Evolutionary conservation across 2,329 filamentous ascomycete species (phyloP), one percentile per base, ranked within the genome.

Genomic region (Juglanconis sp.): DNA sequence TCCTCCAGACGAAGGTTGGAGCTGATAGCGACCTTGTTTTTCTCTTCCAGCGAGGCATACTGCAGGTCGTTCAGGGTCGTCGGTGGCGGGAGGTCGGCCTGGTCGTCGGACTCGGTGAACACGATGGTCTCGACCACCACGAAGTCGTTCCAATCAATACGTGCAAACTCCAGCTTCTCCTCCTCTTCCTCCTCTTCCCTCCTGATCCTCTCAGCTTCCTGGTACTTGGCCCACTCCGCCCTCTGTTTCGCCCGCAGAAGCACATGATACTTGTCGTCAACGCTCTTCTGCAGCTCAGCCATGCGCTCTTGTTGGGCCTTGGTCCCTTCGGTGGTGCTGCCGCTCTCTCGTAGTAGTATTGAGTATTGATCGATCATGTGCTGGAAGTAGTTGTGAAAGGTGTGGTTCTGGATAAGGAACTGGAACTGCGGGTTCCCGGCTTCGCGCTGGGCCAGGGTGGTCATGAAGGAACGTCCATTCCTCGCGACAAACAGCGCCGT

Each of bases 71-170:
- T 90, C 47, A 97, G 86, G 5, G 89, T 92, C 4, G 92, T 95
- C 1, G 95, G 95, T 1, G 93, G 89, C 36, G 94, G 93, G 10
- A 99, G 86, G 65, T 95, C 89, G 42, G 87, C 86, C 64, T 90
- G 85, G 66, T 97, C 93, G 72, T 99, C 95, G 44, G 86, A 84
- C 67, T 96, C 93, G 61, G 87, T 92, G 74, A 99, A 99, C 15
- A 92, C 81, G 57, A 99, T 93, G 0, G 93, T 97, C 75, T 97
- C 95, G 49, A 97, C 92, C 24, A 99, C 90, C 38, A 94, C 88
- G 68, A 99, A 99, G 72, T 98, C 94, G 70, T 96, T 91, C 95
- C 95, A 99, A 74, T 99, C 95, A 64, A 99, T 95, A 68, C 95
- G 89, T 1, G 90, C 89, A 73, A 95, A 87, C 57, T 86, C 80